Evolutionary conservation across 352 stramenopile species (phyloP).

Genomic region (Phytophthora sojae): DNA sequence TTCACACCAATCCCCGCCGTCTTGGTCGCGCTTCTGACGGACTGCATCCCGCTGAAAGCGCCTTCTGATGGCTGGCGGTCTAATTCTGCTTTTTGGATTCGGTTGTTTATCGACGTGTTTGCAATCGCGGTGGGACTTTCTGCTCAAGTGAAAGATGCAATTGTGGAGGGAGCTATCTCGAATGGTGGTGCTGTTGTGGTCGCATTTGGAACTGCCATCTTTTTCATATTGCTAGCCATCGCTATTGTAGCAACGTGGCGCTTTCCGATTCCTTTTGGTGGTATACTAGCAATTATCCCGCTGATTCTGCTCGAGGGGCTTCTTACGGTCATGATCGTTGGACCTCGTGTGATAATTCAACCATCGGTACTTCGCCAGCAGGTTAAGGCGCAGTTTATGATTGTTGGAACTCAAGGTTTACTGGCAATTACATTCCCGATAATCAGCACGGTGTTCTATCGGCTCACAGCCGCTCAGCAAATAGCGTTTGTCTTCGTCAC

Average conservation of each 20-base stretch:
- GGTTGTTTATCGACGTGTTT: neutral
- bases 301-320: neutral
- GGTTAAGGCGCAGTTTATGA: neutral
- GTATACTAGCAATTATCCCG: neutral
- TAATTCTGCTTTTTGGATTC: slow-evolving; percentile 1
- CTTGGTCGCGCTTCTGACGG: neutral
- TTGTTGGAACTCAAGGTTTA: neutral
- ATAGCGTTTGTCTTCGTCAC: neutral
- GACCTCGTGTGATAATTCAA: neutral
- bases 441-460: neutral
- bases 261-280: neutral
- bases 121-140: neutral
- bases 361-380: neutral
- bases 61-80: neutral
- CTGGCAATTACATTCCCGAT: neutral
- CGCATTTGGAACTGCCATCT: neutral
- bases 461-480: neutral
- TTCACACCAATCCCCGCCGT: neutral
- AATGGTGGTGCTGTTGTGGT: neutral
- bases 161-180: neutral
- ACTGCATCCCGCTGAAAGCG: neutral
- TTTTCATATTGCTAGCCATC: neutral
- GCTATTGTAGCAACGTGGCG: neutral
- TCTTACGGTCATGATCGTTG: neutral
- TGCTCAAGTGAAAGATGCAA: neutral